Evolutionary conservation across 345 rosid genomes (phyloP).

Genomic region (Linum lewisii): DNA sequence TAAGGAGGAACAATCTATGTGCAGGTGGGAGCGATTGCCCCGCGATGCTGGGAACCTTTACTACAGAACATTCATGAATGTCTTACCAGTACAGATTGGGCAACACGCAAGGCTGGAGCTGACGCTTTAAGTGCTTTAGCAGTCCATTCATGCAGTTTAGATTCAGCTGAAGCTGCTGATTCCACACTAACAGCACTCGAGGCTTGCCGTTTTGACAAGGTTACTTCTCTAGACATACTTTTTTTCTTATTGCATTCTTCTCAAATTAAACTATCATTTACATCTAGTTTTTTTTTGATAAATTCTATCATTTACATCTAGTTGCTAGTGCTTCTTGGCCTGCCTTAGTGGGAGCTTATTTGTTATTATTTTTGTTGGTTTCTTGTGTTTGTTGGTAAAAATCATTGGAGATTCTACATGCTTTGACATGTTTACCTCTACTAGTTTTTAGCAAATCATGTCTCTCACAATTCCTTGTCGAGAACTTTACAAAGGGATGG

Average conservation of each 20-base stretch:
- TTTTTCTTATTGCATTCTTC: neutral
- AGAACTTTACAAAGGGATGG: neutral
- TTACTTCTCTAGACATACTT: slow-evolving; percentile 16
- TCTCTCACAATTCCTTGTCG: neutral
- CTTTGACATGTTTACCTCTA: neutral
- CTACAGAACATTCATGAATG: slow-evolving; percentile 79
- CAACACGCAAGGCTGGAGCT: slow-evolving; percentile 91
- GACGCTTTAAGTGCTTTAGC: slow-evolving; percentile 74
- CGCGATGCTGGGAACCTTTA: slow-evolving; percentile 66
- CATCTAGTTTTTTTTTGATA: too few relatives aligned
- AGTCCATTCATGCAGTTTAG: slow-evolving; percentile 62
- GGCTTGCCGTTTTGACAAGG: slow-evolving; percentile 94
- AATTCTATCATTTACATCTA: neutral
- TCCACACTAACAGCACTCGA: slow-evolving; percentile 66
- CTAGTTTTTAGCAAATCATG: neutral
- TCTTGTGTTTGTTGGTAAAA: neutral
- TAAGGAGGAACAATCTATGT: slow-evolving; percentile 10
- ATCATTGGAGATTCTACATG: neutral
- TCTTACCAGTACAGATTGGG: slow-evolving; percentile 95
- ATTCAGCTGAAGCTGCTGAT: slow-evolving; percentile 45
- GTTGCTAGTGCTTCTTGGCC: neutral
- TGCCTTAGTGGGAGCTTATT: neutral
- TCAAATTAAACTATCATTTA: too few relatives aligned
- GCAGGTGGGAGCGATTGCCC: slow-evolving; percentile 90
- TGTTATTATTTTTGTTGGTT: neutral